Percentiles rank a stretch among this genome's conserved stretches.
phyloP scores from a whole-genome alignment of 2,329 filamentous ascomycete genomes.

The Fusarium phyllophilum region DNA sequence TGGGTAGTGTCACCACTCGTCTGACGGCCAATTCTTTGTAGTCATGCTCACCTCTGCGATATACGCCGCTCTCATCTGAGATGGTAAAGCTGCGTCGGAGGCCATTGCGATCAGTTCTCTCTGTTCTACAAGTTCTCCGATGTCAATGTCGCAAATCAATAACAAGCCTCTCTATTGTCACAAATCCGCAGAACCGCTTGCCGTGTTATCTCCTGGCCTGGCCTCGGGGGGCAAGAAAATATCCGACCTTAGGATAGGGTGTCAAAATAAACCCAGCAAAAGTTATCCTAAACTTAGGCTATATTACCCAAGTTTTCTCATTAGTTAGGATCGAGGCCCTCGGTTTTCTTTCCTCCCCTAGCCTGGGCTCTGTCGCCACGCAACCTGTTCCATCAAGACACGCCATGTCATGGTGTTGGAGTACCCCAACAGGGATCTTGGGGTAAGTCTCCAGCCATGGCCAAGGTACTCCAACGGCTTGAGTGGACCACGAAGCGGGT shows the following conservation, averaged over 20 bases:
- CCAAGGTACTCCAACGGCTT: neutral
- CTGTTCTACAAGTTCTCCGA: accelerated
- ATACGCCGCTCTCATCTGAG: constrained; percentile 5
- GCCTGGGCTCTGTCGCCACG: neutral
- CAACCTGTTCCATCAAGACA: neutral
- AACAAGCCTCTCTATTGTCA: too few relatives aligned
- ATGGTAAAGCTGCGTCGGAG: neutral
- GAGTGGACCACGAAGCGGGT: neutral
- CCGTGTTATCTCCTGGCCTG: neutral
- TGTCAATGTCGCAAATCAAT: neutral
- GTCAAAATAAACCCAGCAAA: too few relatives aligned
- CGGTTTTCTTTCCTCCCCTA: too few relatives aligned
- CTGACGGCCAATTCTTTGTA: neutral
- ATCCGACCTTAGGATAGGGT: too few relatives aligned
- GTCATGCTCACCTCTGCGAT: neutral
- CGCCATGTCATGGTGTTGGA: neutral
- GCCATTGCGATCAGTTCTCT: neutral
- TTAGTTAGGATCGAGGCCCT: too few relatives aligned
- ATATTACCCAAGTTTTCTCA: too few relatives aligned
- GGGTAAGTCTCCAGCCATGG: neutral
- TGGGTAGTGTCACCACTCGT: neutral
- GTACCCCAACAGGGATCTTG: constrained; percentile 13
- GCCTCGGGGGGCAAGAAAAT: neutral
- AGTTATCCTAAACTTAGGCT: too few relatives aligned
- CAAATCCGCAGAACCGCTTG: neutral